Percentiles rank a stretch among this genome's conserved stretches.
These are phyloP conservation scores for Trametes villosa DNA, from an alignment of 768 basidiomycete species.

Conservation along the genomic window DNA sequence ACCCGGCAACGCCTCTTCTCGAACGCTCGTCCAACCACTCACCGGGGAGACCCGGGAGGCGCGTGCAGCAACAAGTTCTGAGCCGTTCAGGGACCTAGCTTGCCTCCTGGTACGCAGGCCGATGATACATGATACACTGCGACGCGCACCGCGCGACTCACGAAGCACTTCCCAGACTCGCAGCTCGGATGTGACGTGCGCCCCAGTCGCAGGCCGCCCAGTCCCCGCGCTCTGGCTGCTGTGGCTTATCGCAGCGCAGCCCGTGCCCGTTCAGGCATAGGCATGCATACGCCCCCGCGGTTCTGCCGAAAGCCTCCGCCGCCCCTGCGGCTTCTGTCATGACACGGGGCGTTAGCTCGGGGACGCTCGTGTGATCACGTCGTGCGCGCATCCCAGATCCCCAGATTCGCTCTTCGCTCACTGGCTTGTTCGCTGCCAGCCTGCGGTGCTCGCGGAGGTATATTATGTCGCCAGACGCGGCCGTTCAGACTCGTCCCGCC, in stretches of 20 bases:
- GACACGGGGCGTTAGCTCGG: constrained; percentile 23
- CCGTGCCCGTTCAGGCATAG: neutral
- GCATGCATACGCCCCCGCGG: constrained; percentile 26
- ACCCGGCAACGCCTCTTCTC: too few relatives aligned
- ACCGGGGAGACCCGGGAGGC: too few relatives aligned
- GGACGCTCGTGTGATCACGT: constrained; percentile 27
- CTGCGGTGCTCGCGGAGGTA: constrained; percentile 16
- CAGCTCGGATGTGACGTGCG: constrained; percentile 5
- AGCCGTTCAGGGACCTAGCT: too few relatives aligned
- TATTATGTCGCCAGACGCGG: constrained; percentile 15
- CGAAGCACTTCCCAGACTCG: too few relatives aligned
- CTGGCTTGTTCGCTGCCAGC: too few relatives aligned
- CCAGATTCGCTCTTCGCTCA: neutral
- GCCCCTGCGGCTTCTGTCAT: constrained; percentile 22
- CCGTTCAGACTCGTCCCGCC: constrained; percentile 9
- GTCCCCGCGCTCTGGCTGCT: neutral
- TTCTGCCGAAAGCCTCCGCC: constrained; percentile 28
- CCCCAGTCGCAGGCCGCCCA: neutral
- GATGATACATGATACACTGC: too few relatives aligned
- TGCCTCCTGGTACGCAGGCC: too few relatives aligned
- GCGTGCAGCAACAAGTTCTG: too few relatives aligned
- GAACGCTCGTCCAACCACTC: too few relatives aligned
- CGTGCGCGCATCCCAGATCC: constrained; percentile 21
- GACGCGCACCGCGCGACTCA: too few relatives aligned
- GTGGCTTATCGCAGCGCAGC: constrained; percentile 24